Evolutionary conservation across 2,329 filamentous ascomycete species (phyloP).

Genomic region (Ascochyta lentis): DNA sequence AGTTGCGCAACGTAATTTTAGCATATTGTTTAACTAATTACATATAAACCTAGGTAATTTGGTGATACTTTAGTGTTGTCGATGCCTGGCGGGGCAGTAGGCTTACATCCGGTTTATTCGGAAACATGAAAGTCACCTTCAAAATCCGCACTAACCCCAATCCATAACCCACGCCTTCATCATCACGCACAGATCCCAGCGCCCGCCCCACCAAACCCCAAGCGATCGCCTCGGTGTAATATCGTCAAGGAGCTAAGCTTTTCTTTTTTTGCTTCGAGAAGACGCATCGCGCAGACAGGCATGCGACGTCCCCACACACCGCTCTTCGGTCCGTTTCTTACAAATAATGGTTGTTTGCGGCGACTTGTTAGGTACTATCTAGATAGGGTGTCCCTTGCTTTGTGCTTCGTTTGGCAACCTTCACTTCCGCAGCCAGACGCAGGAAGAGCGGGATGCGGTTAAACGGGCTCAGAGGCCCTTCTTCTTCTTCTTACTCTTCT

Average conservation of each 20-base stretch:
- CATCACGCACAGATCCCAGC: neutral
- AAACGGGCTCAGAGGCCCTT: neutral
- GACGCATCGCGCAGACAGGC: neutral
- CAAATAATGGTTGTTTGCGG: neutral
- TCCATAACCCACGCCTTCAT: neutral
- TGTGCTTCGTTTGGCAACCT: neutral
- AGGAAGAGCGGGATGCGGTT: neutral
- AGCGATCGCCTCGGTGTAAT: neutral
- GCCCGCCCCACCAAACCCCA: neutral
- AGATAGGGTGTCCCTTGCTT: conserved; percentile 2
- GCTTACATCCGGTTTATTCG: too few species aligned
- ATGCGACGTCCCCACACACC: neutral
- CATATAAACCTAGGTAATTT: too few species aligned
- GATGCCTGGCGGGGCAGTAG: too few species aligned
- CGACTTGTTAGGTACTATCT: neutral
- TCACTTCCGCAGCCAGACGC: neutral
- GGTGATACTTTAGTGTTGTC: too few species aligned
- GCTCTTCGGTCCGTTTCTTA: too few species aligned
- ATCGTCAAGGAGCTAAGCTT: neutral
- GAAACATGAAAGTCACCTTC: too few species aligned
- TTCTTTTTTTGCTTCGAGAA: neutral
- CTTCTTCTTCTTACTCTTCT: neutral
- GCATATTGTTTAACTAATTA: too few species aligned
- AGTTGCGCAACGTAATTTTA: too few species aligned
- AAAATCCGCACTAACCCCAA: neutral